Evolutionary conservation across 1,284 basidiomycete species (phyloP), one percentile per base, ranked within the genome.

Genomic region (Laetiporus sulphureus): DNA sequence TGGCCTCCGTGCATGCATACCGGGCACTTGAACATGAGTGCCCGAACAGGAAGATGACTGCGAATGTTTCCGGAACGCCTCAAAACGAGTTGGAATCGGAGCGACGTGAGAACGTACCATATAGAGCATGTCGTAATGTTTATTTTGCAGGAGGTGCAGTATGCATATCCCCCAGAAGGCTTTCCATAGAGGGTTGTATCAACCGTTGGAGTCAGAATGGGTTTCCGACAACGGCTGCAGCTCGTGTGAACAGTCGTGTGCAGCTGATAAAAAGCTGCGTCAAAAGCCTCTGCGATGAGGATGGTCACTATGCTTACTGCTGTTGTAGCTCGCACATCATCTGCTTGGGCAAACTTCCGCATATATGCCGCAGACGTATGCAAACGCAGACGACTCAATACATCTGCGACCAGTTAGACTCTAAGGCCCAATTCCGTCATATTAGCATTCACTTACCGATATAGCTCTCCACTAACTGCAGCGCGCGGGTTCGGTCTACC

Each of bases 1-100:
- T 89, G 85, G 0, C 85, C 86, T 0, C 85, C 86, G 48, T 89
- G 85, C 36, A 73, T 65, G 55, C 86, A 89, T 5, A 83, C 62
- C 1, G 80, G 69, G 57, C 86, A 89, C 39, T 79, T 77, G 53
- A 87, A 80, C 3, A 84, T 61, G 3, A 86, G 63, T 0, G 73
- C 66, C 24, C 73, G 73, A 15, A 88, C 83, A 3, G 86, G 86
- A 20, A 89, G 71, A 41, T 77, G 85, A 55, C 85, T 88, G 43
- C 4, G 36, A 39, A n/a, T 30, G 15, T 18, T 6, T 32, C 19
- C 30, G 12, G 10, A 6, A 10, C 18, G 1, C n/a, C n/a, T n/a
- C 3, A 36, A 11, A 2, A n/a, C 5, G 20, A 15, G 31, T 22
- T 5, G 23, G 22, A 31, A 39, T 11, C 16, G 13, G 15, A 8